Evolutionary conservation across 2,329 filamentous ascomycete genomes (phyloP).

Genomic region (Cercospora sp.): DNA sequence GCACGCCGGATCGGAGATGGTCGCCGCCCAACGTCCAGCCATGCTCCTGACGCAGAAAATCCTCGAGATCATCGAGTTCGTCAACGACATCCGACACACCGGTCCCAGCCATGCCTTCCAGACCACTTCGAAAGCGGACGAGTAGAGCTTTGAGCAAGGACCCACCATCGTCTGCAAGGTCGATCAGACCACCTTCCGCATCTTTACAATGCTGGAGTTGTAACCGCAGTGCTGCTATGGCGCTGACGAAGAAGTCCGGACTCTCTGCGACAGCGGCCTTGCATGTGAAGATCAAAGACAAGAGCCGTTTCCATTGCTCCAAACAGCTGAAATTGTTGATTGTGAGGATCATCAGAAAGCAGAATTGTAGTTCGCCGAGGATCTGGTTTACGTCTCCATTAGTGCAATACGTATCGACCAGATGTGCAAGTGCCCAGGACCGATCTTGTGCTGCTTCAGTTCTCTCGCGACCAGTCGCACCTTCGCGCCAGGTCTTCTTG

Average conservation of each 20-base stretch:
- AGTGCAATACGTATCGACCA: slow-evolving; percentile 49
- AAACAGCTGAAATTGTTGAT: slow-evolving; percentile 66
- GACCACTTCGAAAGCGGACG: slow-evolving; percentile 51
- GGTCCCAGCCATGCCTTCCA: slow-evolving; percentile 49
- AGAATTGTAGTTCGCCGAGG: slow-evolving; percentile 63
- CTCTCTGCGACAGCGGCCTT: slow-evolving; percentile 51
- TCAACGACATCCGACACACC: slow-evolving; percentile 49
- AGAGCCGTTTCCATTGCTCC: slow-evolving; percentile 64
- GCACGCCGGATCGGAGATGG: slow-evolving; percentile 57
- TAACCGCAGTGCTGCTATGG: slow-evolving; percentile 51
- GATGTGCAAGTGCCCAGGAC: slow-evolving; percentile 60
- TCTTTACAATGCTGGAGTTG: slow-evolving; percentile 60
- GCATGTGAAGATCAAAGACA: slow-evolving; percentile 60
- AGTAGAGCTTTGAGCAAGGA: slow-evolving; percentile 55
- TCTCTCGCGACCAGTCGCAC: slow-evolving; percentile 61
- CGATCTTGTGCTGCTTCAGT: slow-evolving; percentile 63
- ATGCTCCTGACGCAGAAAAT: slow-evolving; percentile 55
- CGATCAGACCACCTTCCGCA: slow-evolving; percentile 62
- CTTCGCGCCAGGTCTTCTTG: slow-evolving; percentile 62
- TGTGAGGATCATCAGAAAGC: slow-evolving; percentile 62
- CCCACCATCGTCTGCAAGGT: slow-evolving; percentile 55
- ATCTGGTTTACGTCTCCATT: slow-evolving; percentile 34
- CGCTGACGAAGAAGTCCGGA: slow-evolving; percentile 54
- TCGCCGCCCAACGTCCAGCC: slow-evolving; percentile 60
- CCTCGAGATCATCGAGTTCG: slow-evolving; percentile 57